phyloP scores from a whole-genome alignment of 2,329 filamentous ascomycete genomes.

The Emydomyces testavorans region DNA sequence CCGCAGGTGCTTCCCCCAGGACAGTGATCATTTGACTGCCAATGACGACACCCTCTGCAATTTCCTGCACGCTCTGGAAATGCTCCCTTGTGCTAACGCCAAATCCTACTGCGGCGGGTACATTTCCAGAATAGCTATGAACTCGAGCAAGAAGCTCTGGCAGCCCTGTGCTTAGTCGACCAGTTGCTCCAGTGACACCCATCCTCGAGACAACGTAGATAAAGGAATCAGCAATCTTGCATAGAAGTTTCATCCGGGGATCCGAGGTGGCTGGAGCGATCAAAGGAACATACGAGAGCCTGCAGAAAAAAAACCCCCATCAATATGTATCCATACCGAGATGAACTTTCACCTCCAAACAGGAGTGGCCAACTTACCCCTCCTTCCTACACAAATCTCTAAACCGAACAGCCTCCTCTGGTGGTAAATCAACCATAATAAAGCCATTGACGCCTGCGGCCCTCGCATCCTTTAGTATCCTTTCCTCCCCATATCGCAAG shows the following conservation, averaged over 20 bases:
- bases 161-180: constrained; percentile 67
- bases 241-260: constrained; percentile 85
- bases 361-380: constrained; percentile 43
- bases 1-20: constrained; percentile 55
- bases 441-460: constrained; percentile 85
- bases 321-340: neutral
- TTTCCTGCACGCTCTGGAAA: constrained; percentile 69
- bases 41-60: constrained; percentile 91
- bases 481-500: constrained; percentile 86
- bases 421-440: constrained; percentile 89
- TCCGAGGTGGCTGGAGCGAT: constrained; percentile 92
- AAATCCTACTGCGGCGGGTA: constrained; percentile 86
- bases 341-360: constrained; percentile 4
- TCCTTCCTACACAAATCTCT: constrained; percentile 68
- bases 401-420: constrained; percentile 90
- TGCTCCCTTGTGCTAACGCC: constrained; percentile 93
- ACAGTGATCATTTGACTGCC: constrained; percentile 88
- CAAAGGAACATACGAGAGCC: constrained; percentile 88
- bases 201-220: constrained; percentile 97
- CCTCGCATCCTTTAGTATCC: constrained; percentile 71
- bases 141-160: constrained; percentile 73
- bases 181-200: constrained; percentile 87
- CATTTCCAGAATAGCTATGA: constrained; percentile 82
- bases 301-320: constrained; percentile 30
- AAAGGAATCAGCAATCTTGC: constrained; percentile 93